Conservation (phyloP, 2,329 filamentous ascomycete genomes). For the Sphaerulina vaccinii region DNA sequence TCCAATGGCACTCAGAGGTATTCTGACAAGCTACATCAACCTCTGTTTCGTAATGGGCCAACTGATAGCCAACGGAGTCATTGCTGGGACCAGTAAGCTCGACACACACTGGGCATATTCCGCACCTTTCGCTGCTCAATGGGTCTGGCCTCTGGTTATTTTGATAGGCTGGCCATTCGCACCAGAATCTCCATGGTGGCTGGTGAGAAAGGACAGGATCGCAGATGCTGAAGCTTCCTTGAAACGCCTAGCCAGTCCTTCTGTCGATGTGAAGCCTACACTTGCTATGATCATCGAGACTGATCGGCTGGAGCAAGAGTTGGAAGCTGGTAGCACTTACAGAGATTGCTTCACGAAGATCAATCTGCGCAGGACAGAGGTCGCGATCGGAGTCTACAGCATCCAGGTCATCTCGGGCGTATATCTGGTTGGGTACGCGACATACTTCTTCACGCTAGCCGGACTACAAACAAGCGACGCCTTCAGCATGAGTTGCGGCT, state of each 20-base stretch:
- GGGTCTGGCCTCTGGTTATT: slow-evolving; percentile 44
- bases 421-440: slow-evolving; percentile 45
- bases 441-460: slow-evolving; percentile 51
- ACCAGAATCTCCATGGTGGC: slow-evolving; percentile 42
- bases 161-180: slow-evolving; percentile 39
- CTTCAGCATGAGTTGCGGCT: slow-evolving; percentile 44
- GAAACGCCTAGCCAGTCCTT: slow-evolving; percentile 37
- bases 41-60: slow-evolving; percentile 64
- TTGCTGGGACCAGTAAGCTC: slow-evolving; percentile 36
- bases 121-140: slow-evolving; percentile 48
- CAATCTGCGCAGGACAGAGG: slow-evolving; percentile 46
- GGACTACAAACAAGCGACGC: slow-evolving; percentile 42
- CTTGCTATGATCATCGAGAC: slow-evolving; percentile 44
- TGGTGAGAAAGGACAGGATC: slow-evolving; percentile 38
- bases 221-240: slow-evolving; percentile 40
- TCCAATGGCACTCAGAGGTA: slow-evolving; percentile 57
- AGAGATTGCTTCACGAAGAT: slow-evolving; percentile 44
- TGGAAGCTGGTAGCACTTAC: slow-evolving; percentile 41
- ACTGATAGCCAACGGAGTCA: slow-evolving; percentile 50
- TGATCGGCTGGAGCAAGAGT: slow-evolving; percentile 39
- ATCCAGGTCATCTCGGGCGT: slow-evolving; percentile 47
- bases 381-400: slow-evolving; percentile 45
- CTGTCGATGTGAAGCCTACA: slow-evolving; percentile 42
- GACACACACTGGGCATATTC: slow-evolving; percentile 45
- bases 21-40: slow-evolving; percentile 61